Conservation (phyloP, 768 basidiomycete species). For the Xerocomellus dryophilus region DNA sequence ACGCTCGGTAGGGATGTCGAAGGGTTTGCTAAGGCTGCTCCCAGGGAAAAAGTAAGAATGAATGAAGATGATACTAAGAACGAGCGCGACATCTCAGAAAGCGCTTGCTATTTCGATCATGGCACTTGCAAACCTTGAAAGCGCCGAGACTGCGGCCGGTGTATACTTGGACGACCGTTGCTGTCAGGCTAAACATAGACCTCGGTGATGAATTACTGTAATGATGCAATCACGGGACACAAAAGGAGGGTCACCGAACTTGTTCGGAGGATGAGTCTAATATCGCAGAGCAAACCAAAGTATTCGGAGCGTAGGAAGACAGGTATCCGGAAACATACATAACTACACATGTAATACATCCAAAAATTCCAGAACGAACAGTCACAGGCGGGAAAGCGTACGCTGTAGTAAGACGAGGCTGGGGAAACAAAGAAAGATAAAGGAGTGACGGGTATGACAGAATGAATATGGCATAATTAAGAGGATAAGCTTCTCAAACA, state of each 20-base stretch:
- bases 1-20: slow-evolving; percentile 8
- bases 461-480: slow-evolving; percentile 37
- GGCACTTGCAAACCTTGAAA: not conserved
- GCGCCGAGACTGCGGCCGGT: not conserved
- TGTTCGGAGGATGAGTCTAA: not conserved
- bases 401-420: slow-evolving; percentile 16
- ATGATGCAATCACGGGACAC: not conserved
- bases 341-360: slow-evolving; percentile 39
- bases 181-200: not conserved
- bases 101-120: not conserved
- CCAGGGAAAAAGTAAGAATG: slow-evolving; percentile 10
- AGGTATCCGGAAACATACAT: slow-evolving; percentile 37
- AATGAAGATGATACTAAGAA: slow-evolving; percentile 9
- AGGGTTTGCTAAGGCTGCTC: slow-evolving; percentile 5
- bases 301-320: slow-evolving; percentile 26
- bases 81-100: slow-evolving; percentile 18
- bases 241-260: not conserved
- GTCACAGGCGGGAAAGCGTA: slow-evolving; percentile 21
- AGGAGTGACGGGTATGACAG: slow-evolving; percentile 32
- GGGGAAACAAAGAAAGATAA: slow-evolving; percentile 9
- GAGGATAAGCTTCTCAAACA: slow-evolving; percentile 19
- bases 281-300: slow-evolving; percentile 12
- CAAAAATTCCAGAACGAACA: slow-evolving; percentile 31
- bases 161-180: not conserved
- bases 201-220: not conserved